Evolutionary conservation across 495 filamentous ascomycete genomes (phyloP).

Genomic region (Hypoxylon lienhwacheense): DNA sequence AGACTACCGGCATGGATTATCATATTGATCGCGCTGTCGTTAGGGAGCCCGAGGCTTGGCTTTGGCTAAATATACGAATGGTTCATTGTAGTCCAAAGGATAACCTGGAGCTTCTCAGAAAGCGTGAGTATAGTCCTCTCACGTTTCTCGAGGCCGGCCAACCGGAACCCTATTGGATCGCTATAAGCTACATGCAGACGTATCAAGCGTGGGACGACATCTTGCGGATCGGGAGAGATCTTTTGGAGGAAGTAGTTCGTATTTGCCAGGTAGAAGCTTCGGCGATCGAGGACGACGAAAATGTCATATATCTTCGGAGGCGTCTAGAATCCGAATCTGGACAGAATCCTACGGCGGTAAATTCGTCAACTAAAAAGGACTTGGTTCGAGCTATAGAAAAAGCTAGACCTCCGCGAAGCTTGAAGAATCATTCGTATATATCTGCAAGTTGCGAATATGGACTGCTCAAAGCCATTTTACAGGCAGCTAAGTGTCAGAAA

Average conservation of each 20-base stretch:
- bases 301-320: constrained; percentile 3
- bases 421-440: constrained; percentile 1
- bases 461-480: constrained; percentile 37
- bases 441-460: constrained; percentile 36
- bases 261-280: constrained; percentile 12
- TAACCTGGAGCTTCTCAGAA: constrained; percentile 22
- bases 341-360: background rate
- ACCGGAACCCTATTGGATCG: constrained; percentile 6
- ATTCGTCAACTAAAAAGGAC: constrained; percentile 10
- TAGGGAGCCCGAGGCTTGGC: constrained; percentile 14
- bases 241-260: constrained; percentile 21
- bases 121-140: constrained; percentile 20
- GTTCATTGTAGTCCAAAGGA: constrained; percentile 22
- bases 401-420: constrained; percentile 13
- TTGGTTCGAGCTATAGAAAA: constrained; percentile 2
- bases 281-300: constrained; percentile 11
- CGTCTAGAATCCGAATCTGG: background rate
- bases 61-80: constrained; percentile 31
- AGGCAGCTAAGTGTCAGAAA: constrained; percentile 37
- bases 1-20: constrained; percentile 8
- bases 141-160: constrained; percentile 29
- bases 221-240: constrained; percentile 5
- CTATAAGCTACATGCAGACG: constrained; percentile 12
- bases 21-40: background rate
- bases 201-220: constrained; percentile 19